These are phyloP conservation scores for Penicillium sp. DNA, from an alignment of 2,329 filamentous ascomycete species.

Conservation along the genomic window DNA sequence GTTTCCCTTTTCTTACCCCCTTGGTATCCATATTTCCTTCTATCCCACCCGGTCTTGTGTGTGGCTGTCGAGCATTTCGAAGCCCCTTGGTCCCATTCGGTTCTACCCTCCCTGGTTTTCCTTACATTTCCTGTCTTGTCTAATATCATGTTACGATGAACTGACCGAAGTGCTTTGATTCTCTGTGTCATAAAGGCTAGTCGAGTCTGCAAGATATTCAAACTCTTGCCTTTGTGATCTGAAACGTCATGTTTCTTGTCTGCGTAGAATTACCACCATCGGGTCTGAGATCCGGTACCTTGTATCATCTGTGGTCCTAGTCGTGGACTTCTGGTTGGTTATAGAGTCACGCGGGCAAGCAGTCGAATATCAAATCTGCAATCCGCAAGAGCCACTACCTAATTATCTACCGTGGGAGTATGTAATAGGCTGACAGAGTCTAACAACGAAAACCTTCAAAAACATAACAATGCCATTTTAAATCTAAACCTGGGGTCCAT, in stretches of 20 bases:
- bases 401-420: no score
- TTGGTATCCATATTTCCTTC: conserved; percentile 23
- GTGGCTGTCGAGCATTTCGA: conserved; percentile 1
- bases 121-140: conserved; percentile 23
- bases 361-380: no score
- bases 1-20: conserved; percentile 5
- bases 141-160: conserved; percentile 29
- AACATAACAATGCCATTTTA: background rate
- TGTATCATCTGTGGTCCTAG: no score
- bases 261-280: no score
- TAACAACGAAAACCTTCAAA: no score
- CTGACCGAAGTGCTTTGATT: conserved; percentile 25
- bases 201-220: conserved; percentile 17
- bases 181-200: conserved; percentile 24
- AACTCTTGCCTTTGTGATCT: conserved; percentile 8
- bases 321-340: no score
- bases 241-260: no score
- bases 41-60: conserved; percentile 10
- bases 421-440: no score
- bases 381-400: no score
- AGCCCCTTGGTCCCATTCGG: conserved; percentile 10
- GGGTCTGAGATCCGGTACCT: no score
- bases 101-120: conserved; percentile 12
- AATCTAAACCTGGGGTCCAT: background rate
- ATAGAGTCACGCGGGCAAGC: no score